Evolutionary conservation across 106 monocot species (phyloP), one percentile per base, ranked within the genome.

Genomic region (Iris macrosiphon): DNA sequence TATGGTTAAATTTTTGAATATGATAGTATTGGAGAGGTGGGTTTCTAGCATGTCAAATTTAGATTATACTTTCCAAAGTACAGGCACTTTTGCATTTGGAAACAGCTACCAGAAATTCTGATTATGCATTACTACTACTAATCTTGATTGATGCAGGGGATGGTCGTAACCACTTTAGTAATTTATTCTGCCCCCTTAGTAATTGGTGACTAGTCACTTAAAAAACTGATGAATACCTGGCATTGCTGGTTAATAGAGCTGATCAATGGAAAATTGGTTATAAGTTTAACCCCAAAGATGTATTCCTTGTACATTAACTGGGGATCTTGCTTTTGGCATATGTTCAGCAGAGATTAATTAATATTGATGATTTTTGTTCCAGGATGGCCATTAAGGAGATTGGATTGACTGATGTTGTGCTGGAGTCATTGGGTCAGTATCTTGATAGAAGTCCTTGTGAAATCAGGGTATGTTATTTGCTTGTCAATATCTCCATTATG

Each of bases 331-430:
- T 6, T 35, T 35, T 35, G 34, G 34, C 10, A 35, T 6, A 35
- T 35, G 4, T 35, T 6, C 34, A 35, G n/a, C n/a, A n/a, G n/a
- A 35, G 34, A 10, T 35, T 35, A 4, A 35, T 35, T 35, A 35
- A 10, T 35, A 35, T 35, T 10, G 10, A n/a, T n/a, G 31, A 35
- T 58, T 49, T 12, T 35, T 45, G 31, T 61, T 59, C 23, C 71
- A 94, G 94, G 73, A 79, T 81, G 78, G 76, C 79, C 15, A 79
- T 89, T 10, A 62, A 82, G 69, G 73, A 85, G 69, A 61, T 43
- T 65, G 94, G 94, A n/a, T 54, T 72, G 12, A 70, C 80, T 73
- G 94, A 89, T 55, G 26, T 21, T 31, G 73, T 76, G 39, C 64
- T 94, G 20, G 73, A 81, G 45, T 66, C 68, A 48, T 70, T 94